Evolutionary conservation across 306 rosid species (phyloP), one percentile per base, ranked within the genome.

Genomic region (Cucurbita maxima): DNA sequence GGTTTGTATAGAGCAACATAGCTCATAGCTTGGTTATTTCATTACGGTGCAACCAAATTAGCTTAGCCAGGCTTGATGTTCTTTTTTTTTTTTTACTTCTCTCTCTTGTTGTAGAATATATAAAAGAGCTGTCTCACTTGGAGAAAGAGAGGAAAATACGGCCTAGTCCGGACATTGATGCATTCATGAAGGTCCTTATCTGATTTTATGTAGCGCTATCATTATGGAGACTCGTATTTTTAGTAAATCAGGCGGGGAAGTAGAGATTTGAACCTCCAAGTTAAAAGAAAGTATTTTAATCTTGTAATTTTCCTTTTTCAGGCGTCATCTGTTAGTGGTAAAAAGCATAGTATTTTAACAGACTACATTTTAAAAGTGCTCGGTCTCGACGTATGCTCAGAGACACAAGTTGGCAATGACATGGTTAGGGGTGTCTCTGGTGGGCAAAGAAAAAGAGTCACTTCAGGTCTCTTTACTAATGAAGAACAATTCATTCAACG

Each of bases 401-500:
- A 92, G 36, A 92, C 98, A 45, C 18, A 83, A 45, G 96, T 92
- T 75, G 98, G 98, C 13, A 92, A 45, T 56, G 96, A 92, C 14
- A 92, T 92, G 96, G 75, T 81, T 5, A 81, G 98, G 80, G 98
- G 97, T 50, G 81, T 92, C 57, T 92, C 98, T 3, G 98, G 98
- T 44, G 97, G 97, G 71, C 97, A 92, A 81, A 89, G 85, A 77
- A 92, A 90, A 77, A 84, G 98, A 81, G 98, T 92, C 14, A 92
- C 98, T 16, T 85, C 98, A 88, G 97, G 97, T 50, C 14, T 50
- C 8, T 11, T 12, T 30, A 30, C 34, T 30, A 30, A 30, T 30
- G 34, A 30, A 30, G 34, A 30, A 30, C 34, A 30, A 30, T 30
- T 30, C 3, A 30, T 30, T 30, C 34, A 30, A 30, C 34, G 34